These are phyloP conservation scores for Aspergillus sergii DNA, from an alignment of 2,329 filamentous ascomycete species.

Conservation along the genomic window DNA sequence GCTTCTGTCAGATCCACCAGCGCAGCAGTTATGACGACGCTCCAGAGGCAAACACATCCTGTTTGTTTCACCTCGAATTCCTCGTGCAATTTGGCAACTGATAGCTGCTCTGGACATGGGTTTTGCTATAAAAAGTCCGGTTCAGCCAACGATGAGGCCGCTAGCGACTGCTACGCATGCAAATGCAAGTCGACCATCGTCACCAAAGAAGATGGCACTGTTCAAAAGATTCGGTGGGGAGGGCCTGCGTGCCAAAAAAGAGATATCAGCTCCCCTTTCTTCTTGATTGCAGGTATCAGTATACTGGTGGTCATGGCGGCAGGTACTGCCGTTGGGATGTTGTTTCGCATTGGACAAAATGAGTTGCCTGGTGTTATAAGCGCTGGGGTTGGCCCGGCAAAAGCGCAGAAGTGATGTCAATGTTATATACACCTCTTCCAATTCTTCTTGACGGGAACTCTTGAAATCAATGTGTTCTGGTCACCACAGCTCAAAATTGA, in stretches of 20 bases:
- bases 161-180: conserved; percentile 74
- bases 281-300: conserved; percentile 77
- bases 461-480: neutral
- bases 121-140: conserved; percentile 70
- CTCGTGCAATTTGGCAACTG: conserved; percentile 69
- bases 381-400: conserved; percentile 82
- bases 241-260: conserved; percentile 87
- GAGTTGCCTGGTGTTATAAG: conserved; percentile 91
- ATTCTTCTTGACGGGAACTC: neutral
- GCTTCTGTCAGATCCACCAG: conserved; percentile 5
- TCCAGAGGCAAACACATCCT: conserved; percentile 43
- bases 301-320: conserved; percentile 70
- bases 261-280: conserved; percentile 87
- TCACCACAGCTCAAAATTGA: neutral
- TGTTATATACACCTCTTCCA: neutral
- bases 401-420: conserved; percentile 42
- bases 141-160: conserved; percentile 35
- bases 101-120: conserved; percentile 82
- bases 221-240: conserved; percentile 74
- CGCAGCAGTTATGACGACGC: neutral
- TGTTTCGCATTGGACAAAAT: conserved; percentile 83
- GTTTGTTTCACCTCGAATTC: conserved; percentile 74
- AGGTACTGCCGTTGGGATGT: conserved; percentile 71
- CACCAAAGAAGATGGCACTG: conserved; percentile 47
- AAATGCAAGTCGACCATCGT: conserved; percentile 66